These are phyloP conservation scores for Melastoma malabathricum DNA, from an alignment of 345 rosid species.

Conservation along the genomic window DNA sequence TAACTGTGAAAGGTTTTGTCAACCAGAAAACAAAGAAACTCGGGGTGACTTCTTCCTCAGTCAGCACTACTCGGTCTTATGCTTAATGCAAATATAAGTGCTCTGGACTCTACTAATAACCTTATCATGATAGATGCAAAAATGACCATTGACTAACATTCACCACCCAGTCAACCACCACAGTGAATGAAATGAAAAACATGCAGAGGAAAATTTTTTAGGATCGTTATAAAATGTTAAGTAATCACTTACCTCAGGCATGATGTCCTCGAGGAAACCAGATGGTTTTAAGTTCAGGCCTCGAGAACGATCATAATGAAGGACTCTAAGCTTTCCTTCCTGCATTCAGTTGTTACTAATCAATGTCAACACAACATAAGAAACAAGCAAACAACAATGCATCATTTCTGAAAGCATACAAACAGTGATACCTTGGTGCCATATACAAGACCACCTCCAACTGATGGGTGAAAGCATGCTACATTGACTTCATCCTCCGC, in stretches of 20 bases:
- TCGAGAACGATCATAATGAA: slow-evolving; percentile 39
- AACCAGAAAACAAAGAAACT: no score
- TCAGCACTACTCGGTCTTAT: no score
- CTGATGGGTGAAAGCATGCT: slow-evolving; percentile 81
- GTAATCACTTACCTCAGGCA: slow-evolving; percentile 22
- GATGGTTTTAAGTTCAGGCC: slow-evolving; percentile 15
- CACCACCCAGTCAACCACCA: neutral
- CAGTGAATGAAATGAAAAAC: neutral
- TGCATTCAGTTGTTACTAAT: slow-evolving; percentile 12
- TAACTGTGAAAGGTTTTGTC: no score
- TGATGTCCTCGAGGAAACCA: slow-evolving; percentile 23
- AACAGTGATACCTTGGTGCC: slow-evolving; percentile 51
- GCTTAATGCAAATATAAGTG: no score
- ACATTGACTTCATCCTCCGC: slow-evolving; percentile 89
- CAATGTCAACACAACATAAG: no score
- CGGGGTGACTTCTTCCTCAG: no score
- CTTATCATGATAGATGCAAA: no score
- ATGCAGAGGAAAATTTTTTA: slow-evolving; percentile 1
- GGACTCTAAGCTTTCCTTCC: slow-evolving; percentile 82
- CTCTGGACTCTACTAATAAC: no score
- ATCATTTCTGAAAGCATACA: neutral
- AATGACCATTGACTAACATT: no score
- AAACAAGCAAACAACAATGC: no score
- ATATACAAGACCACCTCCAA: slow-evolving; percentile 84
- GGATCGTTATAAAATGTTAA: neutral